Base-by-base conservation (phyloP, 768 basidiomycete species). In the Leccinum incarnatum region DNA sequence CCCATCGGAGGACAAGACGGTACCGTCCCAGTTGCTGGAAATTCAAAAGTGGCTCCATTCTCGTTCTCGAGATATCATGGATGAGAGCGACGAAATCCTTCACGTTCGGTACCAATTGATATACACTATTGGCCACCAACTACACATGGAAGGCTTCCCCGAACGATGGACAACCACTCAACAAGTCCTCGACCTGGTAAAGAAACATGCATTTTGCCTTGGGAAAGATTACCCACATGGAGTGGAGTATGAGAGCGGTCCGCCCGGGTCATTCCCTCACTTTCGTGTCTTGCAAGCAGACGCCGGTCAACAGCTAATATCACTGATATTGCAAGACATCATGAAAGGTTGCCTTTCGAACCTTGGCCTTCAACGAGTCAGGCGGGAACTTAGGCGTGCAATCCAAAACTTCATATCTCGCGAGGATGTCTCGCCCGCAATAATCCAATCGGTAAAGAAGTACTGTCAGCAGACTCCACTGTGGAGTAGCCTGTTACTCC, bases 21-120 rank as follows among this genome's bases (percentile, higher is more conserved):
- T 62, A 12, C 61, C 67, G 7, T 12, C 47, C 12, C 21, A 34
- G 3, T 61, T 79, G 9, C 54, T 78, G 37, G 48, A 67, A 6
- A 53, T 69, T 25, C 68, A 73, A 12, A 55, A n/a, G 5, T 72
- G 67, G 68, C 59, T 72, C 6, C 60, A 74, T n/a, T 53, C 29
- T 5, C 58, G 29, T 51, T 60, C 71, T 4, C 67, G 71, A 27
- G 72, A 74, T 45, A 63, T 72, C 7, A 45, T 72, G 2, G 71
- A 72, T n/a, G 72, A 72, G 45, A 72, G 72, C 32, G 72, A 72
- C 37, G 71, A 69, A 37, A 62, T 66, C 32, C 67, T 77, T 12
- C 69, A 77, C 17, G 69, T 75, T 45, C 72, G 70, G 7, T 76
- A 72, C 53, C 76, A 77, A 29, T 56, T 77, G 17, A 62, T 75